Conservation (phyloP, 352 stramenopile genomes). For the Phytopythium delawarense region DNA sequence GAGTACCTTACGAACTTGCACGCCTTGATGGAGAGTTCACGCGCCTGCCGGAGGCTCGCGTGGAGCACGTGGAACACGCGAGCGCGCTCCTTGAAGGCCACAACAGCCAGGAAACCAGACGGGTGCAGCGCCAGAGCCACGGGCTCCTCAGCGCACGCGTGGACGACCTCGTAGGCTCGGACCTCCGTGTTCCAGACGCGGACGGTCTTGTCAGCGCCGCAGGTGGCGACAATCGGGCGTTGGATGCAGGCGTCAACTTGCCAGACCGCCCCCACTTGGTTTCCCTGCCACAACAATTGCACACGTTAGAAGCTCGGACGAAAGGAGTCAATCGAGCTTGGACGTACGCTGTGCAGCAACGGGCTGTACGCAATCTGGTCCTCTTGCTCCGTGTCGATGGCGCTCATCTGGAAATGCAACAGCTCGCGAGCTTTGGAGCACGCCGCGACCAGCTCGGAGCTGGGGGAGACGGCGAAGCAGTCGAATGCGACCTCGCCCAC, state of each 20-base stretch:
- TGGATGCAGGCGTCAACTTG: slow-evolving; percentile 81
- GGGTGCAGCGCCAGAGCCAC: slow-evolving; percentile 58
- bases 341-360: slow-evolving; percentile 11
- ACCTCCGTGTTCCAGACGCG: slow-evolving; percentile 88
- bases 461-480: slow-evolving; percentile 64
- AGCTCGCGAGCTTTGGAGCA: slow-evolving; percentile 70
- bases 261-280: slow-evolving; percentile 58
- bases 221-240: slow-evolving; percentile 78
- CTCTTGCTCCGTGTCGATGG: slow-evolving; percentile 76
- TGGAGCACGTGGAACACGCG: slow-evolving; percentile 71
- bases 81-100: slow-evolving; percentile 77
- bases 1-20: slow-evolving; percentile 58
- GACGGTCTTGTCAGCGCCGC: slow-evolving; percentile 79
- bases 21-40: slow-evolving; percentile 65
- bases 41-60: slow-evolving; percentile 55
- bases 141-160: slow-evolving; percentile 62
- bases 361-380: slow-evolving; percentile 62
- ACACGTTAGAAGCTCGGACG: not conserved
- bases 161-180: slow-evolving; percentile 53
- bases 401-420: slow-evolving; percentile 60
- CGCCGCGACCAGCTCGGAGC: slow-evolving; percentile 50
- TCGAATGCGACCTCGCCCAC: slow-evolving; percentile 76
- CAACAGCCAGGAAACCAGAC: slow-evolving; percentile 62
- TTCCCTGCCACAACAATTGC: slow-evolving; percentile 23
- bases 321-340: not conserved